Evolutionary conservation across 164 flowering plant genomes (phyloP).

Genomic region (Magnolia sinica): DNA sequence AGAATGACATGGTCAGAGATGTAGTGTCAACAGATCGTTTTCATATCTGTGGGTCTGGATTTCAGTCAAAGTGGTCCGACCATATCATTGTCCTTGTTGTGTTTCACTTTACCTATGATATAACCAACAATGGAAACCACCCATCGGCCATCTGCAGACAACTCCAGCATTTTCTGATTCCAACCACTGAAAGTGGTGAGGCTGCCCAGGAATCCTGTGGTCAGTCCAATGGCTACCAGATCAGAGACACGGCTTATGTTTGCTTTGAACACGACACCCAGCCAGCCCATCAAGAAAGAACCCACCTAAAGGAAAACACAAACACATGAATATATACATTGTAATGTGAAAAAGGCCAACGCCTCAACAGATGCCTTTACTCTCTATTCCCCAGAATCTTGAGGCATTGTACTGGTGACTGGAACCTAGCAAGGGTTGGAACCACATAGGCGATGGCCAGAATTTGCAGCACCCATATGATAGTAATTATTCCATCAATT

Average conservation of each 20-base stretch:
- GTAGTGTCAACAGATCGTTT: background rate
- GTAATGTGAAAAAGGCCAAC: no score
- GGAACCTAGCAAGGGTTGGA: no score
- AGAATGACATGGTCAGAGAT: background rate
- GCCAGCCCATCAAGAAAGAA: conserved; percentile 97
- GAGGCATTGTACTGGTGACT: no score
- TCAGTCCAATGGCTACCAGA: conserved; percentile 66
- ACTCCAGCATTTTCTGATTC: conserved; percentile 96
- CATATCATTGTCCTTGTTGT: background rate
- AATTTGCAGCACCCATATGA: no score
- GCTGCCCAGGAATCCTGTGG: conserved; percentile 95
- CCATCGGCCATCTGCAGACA: conserved; percentile 69
- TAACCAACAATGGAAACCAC: conserved; percentile 47
- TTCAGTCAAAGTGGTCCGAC: background rate
- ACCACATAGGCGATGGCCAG: no score
- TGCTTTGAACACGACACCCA: conserved; percentile 76
- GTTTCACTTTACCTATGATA: conserved; percentile 42
- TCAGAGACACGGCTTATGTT: conserved; percentile 61
- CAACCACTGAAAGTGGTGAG: conserved; percentile 98
- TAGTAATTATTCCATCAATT: no score
- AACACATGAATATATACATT: background rate
- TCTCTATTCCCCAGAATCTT: no score
- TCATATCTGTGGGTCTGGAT: no score
- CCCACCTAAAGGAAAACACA: conserved; percentile 52
- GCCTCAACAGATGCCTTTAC: no score